These are phyloP conservation scores for Colletotrichum camelliae DNA, from an alignment of 2,329 filamentous ascomycete genomes.

Conservation along the genomic window DNA sequence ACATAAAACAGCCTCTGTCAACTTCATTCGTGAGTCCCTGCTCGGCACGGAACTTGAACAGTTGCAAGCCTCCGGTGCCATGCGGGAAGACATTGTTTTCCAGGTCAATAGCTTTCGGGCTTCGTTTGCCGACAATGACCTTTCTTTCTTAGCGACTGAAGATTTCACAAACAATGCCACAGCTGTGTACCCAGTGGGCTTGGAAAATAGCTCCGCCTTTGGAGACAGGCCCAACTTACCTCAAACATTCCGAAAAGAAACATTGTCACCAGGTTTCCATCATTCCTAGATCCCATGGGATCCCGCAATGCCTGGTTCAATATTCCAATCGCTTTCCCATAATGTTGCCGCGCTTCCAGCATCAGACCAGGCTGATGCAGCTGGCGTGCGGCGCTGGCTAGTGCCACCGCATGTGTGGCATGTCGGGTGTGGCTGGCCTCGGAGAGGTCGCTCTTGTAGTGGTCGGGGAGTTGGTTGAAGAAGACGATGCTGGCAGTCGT, in stretches of 20 bases:
- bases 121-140: constrained; percentile 1
- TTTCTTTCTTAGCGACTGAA: neutral
- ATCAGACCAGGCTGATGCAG: constrained; percentile 3
- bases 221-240: neutral
- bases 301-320: neutral
- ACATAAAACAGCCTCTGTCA: constrained; percentile 2
- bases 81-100: constrained; percentile 1
- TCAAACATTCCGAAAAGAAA: constrained; percentile 15
- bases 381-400: constrained; percentile 6
- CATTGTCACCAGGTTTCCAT: constrained; percentile 3
- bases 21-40: constrained; percentile 1
- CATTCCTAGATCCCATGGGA: neutral
- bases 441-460: neutral
- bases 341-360: neutral
- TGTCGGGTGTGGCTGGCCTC: constrained; percentile 4
- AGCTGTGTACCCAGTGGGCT: neutral
- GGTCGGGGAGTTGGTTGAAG: neutral
- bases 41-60: constrained; percentile 10
- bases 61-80: neutral
- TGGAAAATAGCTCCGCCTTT: too few species aligned
- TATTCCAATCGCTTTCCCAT: neutral
- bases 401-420: constrained; percentile 10
- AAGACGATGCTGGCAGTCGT: neutral
- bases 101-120: neutral
- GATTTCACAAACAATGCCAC: accelerated